These are phyloP conservation scores for Aquanectria penicillioides DNA, from an alignment of 2,329 filamentous ascomycete species.

Conservation along the genomic window DNA sequence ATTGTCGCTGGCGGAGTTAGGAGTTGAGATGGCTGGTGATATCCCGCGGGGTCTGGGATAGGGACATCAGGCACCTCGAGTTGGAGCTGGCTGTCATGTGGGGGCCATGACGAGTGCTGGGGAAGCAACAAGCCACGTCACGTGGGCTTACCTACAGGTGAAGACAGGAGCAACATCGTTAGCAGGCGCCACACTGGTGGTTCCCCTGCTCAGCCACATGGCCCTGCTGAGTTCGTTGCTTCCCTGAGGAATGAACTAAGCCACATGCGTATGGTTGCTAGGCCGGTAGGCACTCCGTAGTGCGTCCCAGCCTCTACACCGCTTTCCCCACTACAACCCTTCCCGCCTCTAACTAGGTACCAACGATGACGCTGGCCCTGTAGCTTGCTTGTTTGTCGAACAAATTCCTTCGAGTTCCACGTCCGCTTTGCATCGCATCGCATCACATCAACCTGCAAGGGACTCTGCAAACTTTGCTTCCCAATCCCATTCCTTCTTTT, in stretches of 20 bases:
- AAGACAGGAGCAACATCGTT: too few relatives aligned
- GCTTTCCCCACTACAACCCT: slow-evolving; percentile 40
- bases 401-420: slow-evolving; percentile 12
- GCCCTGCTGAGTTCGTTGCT: background rate
- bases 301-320: slow-evolving; percentile 27
- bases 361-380: slow-evolving; percentile 44
- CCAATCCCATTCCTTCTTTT: slow-evolving; percentile 2
- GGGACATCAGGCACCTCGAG: slow-evolving; percentile 24
- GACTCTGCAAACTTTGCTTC: slow-evolving; percentile 10
- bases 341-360: slow-evolving; percentile 44
- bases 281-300: too few relatives aligned
- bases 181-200: background rate
- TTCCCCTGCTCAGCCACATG: background rate
- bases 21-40: slow-evolving; percentile 24
- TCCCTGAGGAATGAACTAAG: slow-evolving; percentile 4
- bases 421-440: slow-evolving; percentile 14
- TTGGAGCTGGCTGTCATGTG: slow-evolving; percentile 24
- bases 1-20: slow-evolving; percentile 12
- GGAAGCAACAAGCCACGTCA: slow-evolving; percentile 22
- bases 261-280: slow-evolving; percentile 20
- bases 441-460: slow-evolving; percentile 13
- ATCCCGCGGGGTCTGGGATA: slow-evolving; percentile 25
- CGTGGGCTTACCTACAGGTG: background rate
- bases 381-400: slow-evolving; percentile 16
- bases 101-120: slow-evolving; percentile 24